Conservation (phyloP, 2,329 filamentous ascomycete species). For the Lecanicillium sp. region DNA sequence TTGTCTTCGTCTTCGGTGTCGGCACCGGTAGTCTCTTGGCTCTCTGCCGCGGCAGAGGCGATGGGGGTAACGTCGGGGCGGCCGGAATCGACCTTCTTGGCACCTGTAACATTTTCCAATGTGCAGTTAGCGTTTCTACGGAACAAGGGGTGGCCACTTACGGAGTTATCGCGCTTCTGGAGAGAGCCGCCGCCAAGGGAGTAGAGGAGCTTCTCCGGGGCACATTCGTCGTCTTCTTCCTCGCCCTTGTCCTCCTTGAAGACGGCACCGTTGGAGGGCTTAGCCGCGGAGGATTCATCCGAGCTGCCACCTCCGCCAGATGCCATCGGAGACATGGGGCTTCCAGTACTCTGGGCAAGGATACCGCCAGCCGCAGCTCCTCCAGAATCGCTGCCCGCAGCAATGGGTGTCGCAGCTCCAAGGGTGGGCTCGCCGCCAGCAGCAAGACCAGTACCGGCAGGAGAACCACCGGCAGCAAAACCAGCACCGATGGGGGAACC, state of each 20-base stretch:
- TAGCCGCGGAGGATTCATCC: neutral
- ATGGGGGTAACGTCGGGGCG: no score
- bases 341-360: no score
- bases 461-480: slow-evolving; percentile 4
- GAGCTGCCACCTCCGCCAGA: neutral
- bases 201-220: slow-evolving; percentile 10
- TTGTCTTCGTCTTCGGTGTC: no score
- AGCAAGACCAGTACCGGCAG: neutral
- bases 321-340: no score
- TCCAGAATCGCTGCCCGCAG: neutral
- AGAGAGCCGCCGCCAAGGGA: slow-evolving; percentile 10
- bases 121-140: slow-evolving; percentile 19
- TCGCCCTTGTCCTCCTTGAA: neutral
- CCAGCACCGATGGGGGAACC: slow-evolving; percentile 2
- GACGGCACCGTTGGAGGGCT: neutral
- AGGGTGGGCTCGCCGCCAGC: no score
- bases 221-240: neutral
- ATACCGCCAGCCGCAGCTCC: neutral
- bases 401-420: no score
- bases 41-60: no score
- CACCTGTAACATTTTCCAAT: slow-evolving; percentile 11
- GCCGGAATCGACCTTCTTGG: neutral
- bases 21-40: no score
- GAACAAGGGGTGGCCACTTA: slow-evolving; percentile 16
- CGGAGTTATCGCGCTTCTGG: slow-evolving; percentile 11